Evolutionary conservation across 352 stramenopile species (phyloP).

Genomic region (Pythium rhizo-oryzae): DNA sequence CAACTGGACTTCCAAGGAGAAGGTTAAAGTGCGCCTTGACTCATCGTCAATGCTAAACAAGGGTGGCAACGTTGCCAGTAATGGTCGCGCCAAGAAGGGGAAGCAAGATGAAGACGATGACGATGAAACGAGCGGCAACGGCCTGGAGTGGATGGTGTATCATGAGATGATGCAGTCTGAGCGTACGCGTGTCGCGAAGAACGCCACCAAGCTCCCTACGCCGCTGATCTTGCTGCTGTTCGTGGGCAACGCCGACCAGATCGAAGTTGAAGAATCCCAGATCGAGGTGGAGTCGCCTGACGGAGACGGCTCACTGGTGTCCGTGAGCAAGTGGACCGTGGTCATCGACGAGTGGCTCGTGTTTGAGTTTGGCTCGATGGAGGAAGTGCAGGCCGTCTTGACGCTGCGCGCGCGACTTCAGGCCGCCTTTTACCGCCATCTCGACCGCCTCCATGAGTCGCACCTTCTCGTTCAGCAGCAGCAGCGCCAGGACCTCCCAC

Average conservation of each 20-base stretch:
- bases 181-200: slow-evolving; percentile 63
- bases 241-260: slow-evolving; percentile 48
- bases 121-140: slow-evolving; percentile 30
- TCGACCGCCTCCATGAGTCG: slow-evolving; percentile 57
- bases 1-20: slow-evolving; percentile 83
- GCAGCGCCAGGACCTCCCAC: slow-evolving; percentile 26
- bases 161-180: slow-evolving; percentile 89
- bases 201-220: slow-evolving; percentile 70
- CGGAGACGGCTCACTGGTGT: slow-evolving; percentile 34
- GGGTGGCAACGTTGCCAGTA: slow-evolving; percentile 20
- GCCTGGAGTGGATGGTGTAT: slow-evolving; percentile 75
- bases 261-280: slow-evolving; percentile 32
- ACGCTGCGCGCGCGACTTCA: slow-evolving; percentile 60
- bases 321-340: slow-evolving; percentile 45
- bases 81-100: slow-evolving; percentile 23
- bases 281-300: slow-evolving; percentile 27
- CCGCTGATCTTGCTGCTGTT: slow-evolving; percentile 57
- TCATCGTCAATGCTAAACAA: slow-evolving; percentile 51
- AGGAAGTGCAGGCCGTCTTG: slow-evolving; percentile 53
- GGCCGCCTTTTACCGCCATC: slow-evolving; percentile 64
- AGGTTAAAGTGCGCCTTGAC: slow-evolving; percentile 79
- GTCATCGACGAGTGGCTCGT: slow-evolving; percentile 81
- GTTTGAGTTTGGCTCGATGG: slow-evolving; percentile 46
- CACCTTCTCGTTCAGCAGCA: slow-evolving; percentile 19
- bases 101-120: slow-evolving; percentile 24